These are phyloP conservation scores for Pulicaria dysenterica DNA, from an alignment of 129 eudicot species.

Conservation along the genomic window DNA sequence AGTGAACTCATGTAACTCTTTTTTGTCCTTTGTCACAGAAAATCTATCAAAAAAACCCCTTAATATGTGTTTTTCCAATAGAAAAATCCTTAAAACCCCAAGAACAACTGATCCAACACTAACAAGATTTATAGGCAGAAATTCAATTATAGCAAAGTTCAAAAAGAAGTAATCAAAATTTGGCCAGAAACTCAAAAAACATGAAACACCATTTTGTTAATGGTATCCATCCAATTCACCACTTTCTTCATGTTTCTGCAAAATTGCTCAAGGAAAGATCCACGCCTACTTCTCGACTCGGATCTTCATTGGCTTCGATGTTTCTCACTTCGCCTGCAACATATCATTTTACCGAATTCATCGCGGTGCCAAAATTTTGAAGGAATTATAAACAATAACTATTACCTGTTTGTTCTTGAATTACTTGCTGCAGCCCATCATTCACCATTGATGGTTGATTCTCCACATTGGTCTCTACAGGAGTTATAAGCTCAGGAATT, in stretches of 20 bases:
- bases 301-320: constrained; percentile 25
- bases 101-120: constrained; percentile 5
- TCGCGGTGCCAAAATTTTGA: too few species aligned
- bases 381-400: too few species aligned
- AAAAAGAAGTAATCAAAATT: not conserved
- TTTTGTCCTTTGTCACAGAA: not conserved
- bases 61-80: not conserved
- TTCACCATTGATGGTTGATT: constrained; percentile 24
- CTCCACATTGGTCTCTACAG: constrained; percentile 22
- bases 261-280: constrained; percentile 39
- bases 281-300: constrained; percentile 31
- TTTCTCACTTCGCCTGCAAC: constrained; percentile 30
- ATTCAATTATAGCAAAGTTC: not conserved
- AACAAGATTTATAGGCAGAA: constrained; percentile 22
- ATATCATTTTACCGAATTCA: too few species aligned
- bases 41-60: not conserved
- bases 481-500: constrained; percentile 26
- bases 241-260: constrained; percentile 16
- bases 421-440: constrained; percentile 25
- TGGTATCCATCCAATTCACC: not conserved
- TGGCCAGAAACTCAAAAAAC: not conserved
- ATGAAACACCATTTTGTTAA: constrained; percentile 17
- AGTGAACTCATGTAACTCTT: too few species aligned
- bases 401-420: constrained; percentile 33
- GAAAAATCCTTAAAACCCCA: not conserved